Base-by-base conservation (phyloP, 1,284 basidiomycete genomes). In the Ganoderma sp. region DNA sequence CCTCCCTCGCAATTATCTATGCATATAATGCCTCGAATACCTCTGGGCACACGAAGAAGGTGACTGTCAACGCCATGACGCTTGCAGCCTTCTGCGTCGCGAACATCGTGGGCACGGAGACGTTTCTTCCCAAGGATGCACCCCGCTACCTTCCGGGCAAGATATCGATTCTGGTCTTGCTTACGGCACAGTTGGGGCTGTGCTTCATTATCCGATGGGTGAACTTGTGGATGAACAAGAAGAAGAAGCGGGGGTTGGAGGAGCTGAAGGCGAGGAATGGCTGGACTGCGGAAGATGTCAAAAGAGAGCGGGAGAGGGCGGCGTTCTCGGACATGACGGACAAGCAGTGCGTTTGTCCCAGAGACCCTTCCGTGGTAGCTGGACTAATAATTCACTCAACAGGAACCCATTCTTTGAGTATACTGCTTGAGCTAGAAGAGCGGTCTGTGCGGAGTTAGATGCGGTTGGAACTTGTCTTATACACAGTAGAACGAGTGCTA, bases 21-120 rank as follows among this genome's bases (percentile, higher is more conserved):
- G 87, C 88, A 0, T 91, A 89, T 73, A 90, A 90, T 65, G 88
- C 88, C 0, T 87, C 85, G 61, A 90, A 91, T 74, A 90, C 86
- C 0, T 84, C 84, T 54, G 90, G 89, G 2, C 86, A 88, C 64
- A 91, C 88, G 1, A 91, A 91, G 81, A 91, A 91, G 80, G 82
- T 81, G 37, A 70, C 87, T 1, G 81, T 90, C 68, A 90, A 90
- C 71, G 85, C 87, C 1, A 79, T 90, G 79, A 90, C 88, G 0
- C 78, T 91, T 0, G 80, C 84, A 0, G 79, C 85, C 0, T 90
- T 90, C 76, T 84, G 82, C 61, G 71, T 88, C 10, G 86, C 87
- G 0, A 90, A 90, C 71, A 86, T 89, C 61, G 81, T 88, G 48
- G 88, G 87, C 8, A 84, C 87, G 2, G 87, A 88, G 73, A 89